These are phyloP conservation scores for Colletotrichum tofieldiae DNA, from an alignment of 2,329 filamentous ascomycete genomes.

Conservation along the genomic window DNA sequence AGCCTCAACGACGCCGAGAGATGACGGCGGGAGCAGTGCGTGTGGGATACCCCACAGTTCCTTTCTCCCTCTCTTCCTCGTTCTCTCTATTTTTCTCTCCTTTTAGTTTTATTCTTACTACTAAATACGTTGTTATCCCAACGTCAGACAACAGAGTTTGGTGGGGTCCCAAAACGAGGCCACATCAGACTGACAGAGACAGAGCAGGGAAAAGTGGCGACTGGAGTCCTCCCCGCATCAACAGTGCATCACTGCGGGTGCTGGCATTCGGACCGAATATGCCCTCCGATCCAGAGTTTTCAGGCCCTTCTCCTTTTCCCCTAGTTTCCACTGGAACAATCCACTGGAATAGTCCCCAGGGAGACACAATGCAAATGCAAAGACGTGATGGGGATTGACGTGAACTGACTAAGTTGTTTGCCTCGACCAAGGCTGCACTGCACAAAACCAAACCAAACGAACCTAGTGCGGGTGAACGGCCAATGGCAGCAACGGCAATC, in stretches of 20 bases:
- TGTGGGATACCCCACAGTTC: background rate
- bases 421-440: background rate
- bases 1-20: constrained; percentile 18
- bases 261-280: constrained; percentile 33
- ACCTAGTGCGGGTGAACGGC: background rate
- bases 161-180: background rate
- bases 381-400: background rate
- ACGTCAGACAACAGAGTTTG: background rate
- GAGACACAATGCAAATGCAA: background rate
- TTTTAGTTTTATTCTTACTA: no score
- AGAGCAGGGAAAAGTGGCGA: background rate
- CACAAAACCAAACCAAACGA: background rate
- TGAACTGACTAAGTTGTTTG: background rate
- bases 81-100: background rate
- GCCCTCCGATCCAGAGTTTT: background rate
- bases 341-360: no score
- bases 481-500: background rate
- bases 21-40: background rate
- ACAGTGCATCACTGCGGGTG: constrained; percentile 7
- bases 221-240: constrained; percentile 34
- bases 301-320: background rate
- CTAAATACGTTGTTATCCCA: background rate
- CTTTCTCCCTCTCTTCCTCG: background rate
- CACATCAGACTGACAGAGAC: constrained; percentile 32
- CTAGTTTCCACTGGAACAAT: background rate